phyloP scores from a whole-genome alignment of 208 protist species.

The Acanthamoeba sp. region DNA sequence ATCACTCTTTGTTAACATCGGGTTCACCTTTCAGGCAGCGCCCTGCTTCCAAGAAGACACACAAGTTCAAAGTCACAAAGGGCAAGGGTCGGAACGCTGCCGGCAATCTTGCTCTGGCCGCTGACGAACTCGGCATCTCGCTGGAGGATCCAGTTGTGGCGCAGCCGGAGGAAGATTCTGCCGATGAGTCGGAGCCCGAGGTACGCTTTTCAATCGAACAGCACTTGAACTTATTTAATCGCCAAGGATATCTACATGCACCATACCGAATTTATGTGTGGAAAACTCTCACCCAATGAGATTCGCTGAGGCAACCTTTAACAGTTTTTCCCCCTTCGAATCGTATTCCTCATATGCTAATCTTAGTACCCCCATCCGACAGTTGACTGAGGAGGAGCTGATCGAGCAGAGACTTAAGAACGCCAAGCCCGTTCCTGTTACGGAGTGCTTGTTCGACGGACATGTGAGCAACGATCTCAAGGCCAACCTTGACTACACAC shows the following conservation, averaged over 20 bases:
- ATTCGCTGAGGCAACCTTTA: slow-evolving; percentile 7
- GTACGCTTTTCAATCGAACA: neutral
- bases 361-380: neutral
- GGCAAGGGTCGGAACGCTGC: neutral
- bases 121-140: neutral
- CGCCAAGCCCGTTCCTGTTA: slow-evolving; percentile 25
- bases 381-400: slow-evolving; percentile 64
- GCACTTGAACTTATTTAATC: neutral
- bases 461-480: slow-evolving; percentile 33
- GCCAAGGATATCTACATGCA: slow-evolving; percentile 46
- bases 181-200: neutral
- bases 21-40: neutral
- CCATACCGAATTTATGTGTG: slow-evolving; percentile 57
- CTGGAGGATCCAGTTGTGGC: neutral
- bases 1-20: neutral
- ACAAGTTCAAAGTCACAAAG: neutral
- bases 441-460: slow-evolving; percentile 63
- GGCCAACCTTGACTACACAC: slow-evolving; percentile 88
- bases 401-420: slow-evolving; percentile 27
- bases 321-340: neutral
- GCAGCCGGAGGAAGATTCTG: neutral
- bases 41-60: neutral
- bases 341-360: neutral
- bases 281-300: slow-evolving; percentile 65
- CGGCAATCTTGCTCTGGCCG: neutral